Percentiles rank a stretch among this genome's conserved stretches.
phyloP scores from a whole-genome alignment of 441 rosid genomes.

The Manihot esculenta region DNA sequence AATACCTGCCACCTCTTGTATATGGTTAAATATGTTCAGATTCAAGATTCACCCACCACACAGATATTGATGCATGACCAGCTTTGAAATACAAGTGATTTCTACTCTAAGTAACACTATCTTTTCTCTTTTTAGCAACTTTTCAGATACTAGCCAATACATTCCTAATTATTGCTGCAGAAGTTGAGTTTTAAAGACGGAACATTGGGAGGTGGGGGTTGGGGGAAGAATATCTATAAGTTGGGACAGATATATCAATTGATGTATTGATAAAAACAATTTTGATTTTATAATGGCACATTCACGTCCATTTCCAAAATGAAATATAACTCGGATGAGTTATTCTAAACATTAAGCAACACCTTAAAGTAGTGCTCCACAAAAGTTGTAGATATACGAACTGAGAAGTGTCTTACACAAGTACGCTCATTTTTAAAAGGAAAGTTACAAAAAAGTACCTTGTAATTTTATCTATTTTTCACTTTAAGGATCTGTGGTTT shows the following conservation, averaged over 20 bases:
- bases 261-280: slow-evolving; percentile 6
- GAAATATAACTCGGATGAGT: slow-evolving; percentile 13
- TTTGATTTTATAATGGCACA: background rate
- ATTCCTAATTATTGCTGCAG: slow-evolving; percentile 7
- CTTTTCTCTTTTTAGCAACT: background rate
- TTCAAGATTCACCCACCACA: slow-evolving; percentile 26
- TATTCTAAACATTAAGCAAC: background rate
- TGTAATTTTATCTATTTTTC: too few species aligned
- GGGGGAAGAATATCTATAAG: background rate
- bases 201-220: too few species aligned
- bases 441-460: too few species aligned
- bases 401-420: background rate
- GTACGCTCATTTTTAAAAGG: background rate
- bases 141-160: background rate
- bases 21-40: slow-evolving; percentile 17
- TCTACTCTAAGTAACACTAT: slow-evolving; percentile 7
- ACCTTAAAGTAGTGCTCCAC: background rate
- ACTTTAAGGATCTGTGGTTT: too few species aligned
- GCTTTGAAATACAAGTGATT: slow-evolving; percentile 10
- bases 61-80: slow-evolving; percentile 25
- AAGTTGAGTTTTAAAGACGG: slow-evolving; percentile 4
- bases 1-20: slow-evolving; percentile 19
- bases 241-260: slow-evolving; percentile 10
- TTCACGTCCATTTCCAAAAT: background rate
- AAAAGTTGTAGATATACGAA: background rate